Conservation (phyloP, 495 filamentous ascomycete species). For the Achaetomiella virescens region DNA sequence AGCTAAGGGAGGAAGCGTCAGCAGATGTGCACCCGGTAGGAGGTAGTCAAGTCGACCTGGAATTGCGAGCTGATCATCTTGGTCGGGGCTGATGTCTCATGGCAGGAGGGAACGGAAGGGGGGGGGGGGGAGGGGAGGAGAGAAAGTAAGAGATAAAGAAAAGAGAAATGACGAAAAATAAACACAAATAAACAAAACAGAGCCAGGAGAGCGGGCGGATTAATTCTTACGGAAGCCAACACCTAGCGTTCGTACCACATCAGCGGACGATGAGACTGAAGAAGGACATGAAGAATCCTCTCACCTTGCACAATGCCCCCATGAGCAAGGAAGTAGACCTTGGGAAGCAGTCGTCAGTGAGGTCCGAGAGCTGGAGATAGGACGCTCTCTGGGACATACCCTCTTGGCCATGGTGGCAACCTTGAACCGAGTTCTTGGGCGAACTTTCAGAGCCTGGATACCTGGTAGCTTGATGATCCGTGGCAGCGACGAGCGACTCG, state of each 20-base stretch:
- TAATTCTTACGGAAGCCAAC: background rate
- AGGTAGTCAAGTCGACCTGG: too few relatives aligned
- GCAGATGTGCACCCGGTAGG: too few relatives aligned
- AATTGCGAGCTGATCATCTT: too few relatives aligned
- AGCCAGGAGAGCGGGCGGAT: too few relatives aligned
- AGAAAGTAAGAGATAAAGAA: too few relatives aligned
- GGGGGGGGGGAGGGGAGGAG: too few relatives aligned
- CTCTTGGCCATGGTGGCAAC: constrained; percentile 6
- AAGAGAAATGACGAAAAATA: too few relatives aligned
- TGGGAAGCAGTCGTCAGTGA: background rate
- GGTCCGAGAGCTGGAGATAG: background rate
- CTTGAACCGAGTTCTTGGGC: background rate
- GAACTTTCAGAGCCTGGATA: too few relatives aligned
- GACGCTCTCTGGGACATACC: background rate
- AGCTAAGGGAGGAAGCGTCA: constrained; percentile 36
- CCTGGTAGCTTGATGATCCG: too few relatives aligned
- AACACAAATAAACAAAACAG: too few relatives aligned
- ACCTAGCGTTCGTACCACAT: background rate
- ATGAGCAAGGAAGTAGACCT: constrained; percentile 52
- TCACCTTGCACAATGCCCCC: constrained; percentile 48
- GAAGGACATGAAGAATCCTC: background rate
- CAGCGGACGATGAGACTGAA: background rate
- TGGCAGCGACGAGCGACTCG: background rate
- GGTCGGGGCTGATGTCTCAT: too few relatives aligned
- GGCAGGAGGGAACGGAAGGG: too few relatives aligned